A percentile compares a stretch with the other conserved stretches of the same genome.
Conservation (phyloP, 306 rosid genomes). For the Pterocarpus macrocarpus region DNA sequence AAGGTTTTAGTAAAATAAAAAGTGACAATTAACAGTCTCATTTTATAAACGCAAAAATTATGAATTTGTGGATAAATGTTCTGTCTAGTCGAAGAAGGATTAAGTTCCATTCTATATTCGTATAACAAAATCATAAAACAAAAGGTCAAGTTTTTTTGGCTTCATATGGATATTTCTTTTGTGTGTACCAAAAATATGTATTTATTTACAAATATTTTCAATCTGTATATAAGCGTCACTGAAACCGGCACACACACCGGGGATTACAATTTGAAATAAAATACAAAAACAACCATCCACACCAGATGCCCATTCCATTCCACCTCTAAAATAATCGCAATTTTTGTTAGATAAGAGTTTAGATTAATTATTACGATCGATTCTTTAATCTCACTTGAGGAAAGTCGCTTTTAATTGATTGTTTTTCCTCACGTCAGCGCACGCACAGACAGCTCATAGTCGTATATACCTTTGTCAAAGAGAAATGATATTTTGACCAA, state of each 20-base stretch:
- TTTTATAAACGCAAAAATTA: too few relatives aligned
- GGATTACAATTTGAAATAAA: background rate
- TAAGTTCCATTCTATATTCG: too few relatives aligned
- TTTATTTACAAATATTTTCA: background rate
- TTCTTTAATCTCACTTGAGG: background rate
- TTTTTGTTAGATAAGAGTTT: too few relatives aligned
- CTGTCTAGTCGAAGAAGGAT: too few relatives aligned
- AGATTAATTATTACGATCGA: background rate
- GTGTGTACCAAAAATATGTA: too few relatives aligned
- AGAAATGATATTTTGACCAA: background rate
- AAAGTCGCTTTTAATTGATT: constrained; percentile 19
- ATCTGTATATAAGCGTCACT: background rate
- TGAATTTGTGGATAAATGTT: too few relatives aligned
- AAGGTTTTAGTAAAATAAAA: too few relatives aligned
- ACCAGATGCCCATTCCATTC: background rate
- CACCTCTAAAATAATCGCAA: background rate
- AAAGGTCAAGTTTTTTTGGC: too few relatives aligned
- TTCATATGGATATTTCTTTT: too few relatives aligned
- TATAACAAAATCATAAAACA: too few relatives aligned
- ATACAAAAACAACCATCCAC: background rate
- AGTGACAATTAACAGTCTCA: too few relatives aligned
- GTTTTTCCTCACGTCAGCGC: background rate
- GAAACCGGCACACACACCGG: background rate
- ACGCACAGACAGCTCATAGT: background rate
- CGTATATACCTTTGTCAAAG: constrained; percentile 15